Evolutionary conservation across 768 basidiomycete species (phyloP), one percentile per base, ranked within the genome.

Genomic region (Rubroboletus pulcherrimus): DNA sequence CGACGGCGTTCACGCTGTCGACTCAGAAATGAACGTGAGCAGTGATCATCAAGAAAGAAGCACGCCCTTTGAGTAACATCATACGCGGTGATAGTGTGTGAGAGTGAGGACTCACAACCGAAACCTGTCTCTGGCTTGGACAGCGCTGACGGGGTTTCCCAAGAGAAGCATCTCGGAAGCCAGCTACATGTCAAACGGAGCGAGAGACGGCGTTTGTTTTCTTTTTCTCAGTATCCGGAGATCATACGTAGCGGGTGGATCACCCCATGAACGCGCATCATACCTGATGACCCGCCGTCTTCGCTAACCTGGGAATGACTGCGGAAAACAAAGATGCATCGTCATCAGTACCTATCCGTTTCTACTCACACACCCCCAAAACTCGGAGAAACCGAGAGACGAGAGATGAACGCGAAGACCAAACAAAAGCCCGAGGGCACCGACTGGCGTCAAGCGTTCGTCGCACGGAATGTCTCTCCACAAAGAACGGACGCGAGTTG

Each of bases 91-190:
- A 58, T 37, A 21, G 59, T 46, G 58, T 57, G 51, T 47, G 59
- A 59, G 55, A 57, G 51, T 59, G 46, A 61, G 12, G 17, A 78
- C 84, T 75, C 61, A 90, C 90, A 91, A 90, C 61, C 86, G 81
- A 66, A 89, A 91, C 51, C 84, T 79, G 50, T 77, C 77, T 48
- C 83, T 77, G 19, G 90, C 89, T 43, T 91, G 85, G 15, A 73
- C 65, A 8, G 92, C 87, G 41, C 75, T 78, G 63, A 93, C 73
- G n/a, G 79, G 75, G 53, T 78, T 81, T 43, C 92, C 92, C 35
- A 84, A 77, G 45, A 93, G 76, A 12, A 93, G 78, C 78, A 92
- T 75, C 68, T 93, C 86, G 30, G 90, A 79, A 37, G 88, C 88
- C 40, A 85, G 74, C 87, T 91, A 51, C n/a, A 37, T 19, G 51